phyloP scores from a whole-genome alignment of 2,329 filamentous ascomycete species.

The Chrysoporthe austroafricana region DNA sequence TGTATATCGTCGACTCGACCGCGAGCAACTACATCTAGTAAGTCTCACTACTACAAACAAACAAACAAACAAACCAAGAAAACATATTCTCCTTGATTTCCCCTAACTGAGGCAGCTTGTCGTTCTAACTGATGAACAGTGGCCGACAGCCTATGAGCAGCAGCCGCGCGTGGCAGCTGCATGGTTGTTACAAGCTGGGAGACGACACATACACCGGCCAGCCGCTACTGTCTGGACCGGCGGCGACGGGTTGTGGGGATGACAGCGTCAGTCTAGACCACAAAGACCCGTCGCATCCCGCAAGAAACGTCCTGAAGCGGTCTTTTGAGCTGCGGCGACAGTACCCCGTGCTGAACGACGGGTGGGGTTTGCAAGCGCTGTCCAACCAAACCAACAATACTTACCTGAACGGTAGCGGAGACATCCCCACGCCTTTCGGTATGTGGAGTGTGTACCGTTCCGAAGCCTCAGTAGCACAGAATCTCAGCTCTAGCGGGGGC shows the following conservation, averaged over 20 bases:
- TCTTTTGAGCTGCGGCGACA: conserved; percentile 63
- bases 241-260: conserved; percentile 57
- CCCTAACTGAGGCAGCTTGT: neutral
- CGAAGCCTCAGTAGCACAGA: conserved; percentile 53
- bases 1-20: conserved; percentile 64
- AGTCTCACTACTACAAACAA: neutral
- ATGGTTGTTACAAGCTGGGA: conserved; percentile 62
- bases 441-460: conserved; percentile 64
- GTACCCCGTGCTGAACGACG: conserved; percentile 62
- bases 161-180: conserved; percentile 63
- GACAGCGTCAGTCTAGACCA: conserved; percentile 61
- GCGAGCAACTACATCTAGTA: conserved; percentile 59
- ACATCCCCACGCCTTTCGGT: conserved; percentile 43
- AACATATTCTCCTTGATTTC: neutral
- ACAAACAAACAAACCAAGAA: neutral
- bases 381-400: conserved; percentile 52
- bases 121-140: conserved; percentile 38
- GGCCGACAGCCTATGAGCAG: conserved; percentile 65
- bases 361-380: conserved; percentile 57
- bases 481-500: conserved; percentile 47
- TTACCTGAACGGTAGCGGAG: conserved; percentile 42
- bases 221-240: conserved; percentile 51
- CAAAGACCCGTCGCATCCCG: conserved; percentile 61
- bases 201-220: conserved; percentile 54
- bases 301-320: conserved; percentile 62